A percentile compares a stretch with the other conserved stretches of the same genome.
phyloP scores from a whole-genome alignment of 257 asterid genomes.

The Craterostigma plantagineum region DNA sequence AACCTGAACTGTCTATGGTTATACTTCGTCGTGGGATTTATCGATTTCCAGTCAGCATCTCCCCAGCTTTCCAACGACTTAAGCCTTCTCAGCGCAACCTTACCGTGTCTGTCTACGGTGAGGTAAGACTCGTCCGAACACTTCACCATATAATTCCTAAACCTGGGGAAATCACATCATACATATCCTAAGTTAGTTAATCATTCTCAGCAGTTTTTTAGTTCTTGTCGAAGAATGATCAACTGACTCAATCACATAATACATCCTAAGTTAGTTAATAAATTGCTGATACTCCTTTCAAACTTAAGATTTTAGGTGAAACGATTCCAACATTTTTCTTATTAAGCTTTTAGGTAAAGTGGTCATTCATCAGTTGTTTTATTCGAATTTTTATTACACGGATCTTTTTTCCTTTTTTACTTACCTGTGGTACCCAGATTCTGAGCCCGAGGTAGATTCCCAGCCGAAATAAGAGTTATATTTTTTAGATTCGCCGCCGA shows the following conservation, averaged over 20 bases:
- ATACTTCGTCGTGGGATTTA: conserved; percentile 34
- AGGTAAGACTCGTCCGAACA: conserved; percentile 41
- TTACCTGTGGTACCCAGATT: conserved; percentile 59
- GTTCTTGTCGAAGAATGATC: no score
- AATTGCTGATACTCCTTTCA: no score
- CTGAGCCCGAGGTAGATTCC: conserved; percentile 63
- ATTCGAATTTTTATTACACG: no score
- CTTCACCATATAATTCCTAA: conserved; percentile 61
- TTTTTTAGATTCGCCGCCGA: conserved; percentile 16
- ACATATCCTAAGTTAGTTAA: no score
- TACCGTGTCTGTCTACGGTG: conserved; percentile 37
- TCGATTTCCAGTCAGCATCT: conserved; percentile 59
- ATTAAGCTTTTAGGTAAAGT: no score
- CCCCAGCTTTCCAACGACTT: conserved; percentile 21
- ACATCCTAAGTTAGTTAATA: no score
- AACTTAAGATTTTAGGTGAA: no score
- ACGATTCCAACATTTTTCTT: no score
- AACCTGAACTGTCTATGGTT: conserved; percentile 47
- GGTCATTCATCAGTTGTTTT: no score
- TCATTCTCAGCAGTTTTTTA: no score
- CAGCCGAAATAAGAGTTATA: conserved; percentile 40
- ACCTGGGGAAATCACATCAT: conserved; percentile 24
- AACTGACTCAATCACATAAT: no score
- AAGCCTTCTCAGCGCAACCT: conserved; percentile 28
- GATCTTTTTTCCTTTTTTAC: not conserved